Evolutionary conservation across 306 rosid species (phyloP).

Genomic region (Mimosa pudica): DNA sequence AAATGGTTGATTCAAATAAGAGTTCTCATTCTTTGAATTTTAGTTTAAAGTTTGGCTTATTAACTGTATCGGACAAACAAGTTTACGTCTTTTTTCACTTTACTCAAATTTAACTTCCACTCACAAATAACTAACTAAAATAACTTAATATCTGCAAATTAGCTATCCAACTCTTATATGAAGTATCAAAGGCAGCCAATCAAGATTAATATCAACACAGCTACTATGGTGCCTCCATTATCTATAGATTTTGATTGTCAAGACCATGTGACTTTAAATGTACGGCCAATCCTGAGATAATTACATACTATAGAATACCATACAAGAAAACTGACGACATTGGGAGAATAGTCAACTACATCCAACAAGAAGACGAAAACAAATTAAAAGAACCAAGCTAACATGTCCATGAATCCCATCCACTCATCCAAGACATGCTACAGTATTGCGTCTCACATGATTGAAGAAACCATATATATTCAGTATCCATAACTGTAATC

Average conservation of each 20-base stretch:
- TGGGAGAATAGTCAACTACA: neutral
- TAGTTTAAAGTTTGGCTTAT: neutral
- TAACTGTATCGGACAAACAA: neutral
- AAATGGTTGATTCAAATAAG: neutral
- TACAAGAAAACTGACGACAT: neutral
- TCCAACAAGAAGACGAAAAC: neutral
- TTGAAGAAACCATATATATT: neutral
- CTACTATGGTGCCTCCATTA: neutral
- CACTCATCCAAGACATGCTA: constrained; percentile 21
- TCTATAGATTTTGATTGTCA: neutral
- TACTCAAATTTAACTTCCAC: neutral
- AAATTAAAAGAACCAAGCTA: constrained; percentile 20
- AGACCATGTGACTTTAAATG: constrained; percentile 27
- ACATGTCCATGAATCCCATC: constrained; percentile 35
- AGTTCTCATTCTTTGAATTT: neutral
- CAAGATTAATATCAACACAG: neutral
- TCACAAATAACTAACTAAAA: no score
- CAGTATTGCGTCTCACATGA: constrained; percentile 24
- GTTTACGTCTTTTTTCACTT: neutral
- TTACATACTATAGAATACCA: constrained; percentile 32
- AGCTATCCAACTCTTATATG: no score
- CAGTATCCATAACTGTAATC: constrained; percentile 37
- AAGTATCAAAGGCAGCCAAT: neutral
- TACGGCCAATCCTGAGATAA: constrained; percentile 28
- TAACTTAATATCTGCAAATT: no score